A percentile compares a stretch with the other conserved stretches of the same genome.
Conservation (phyloP, 2,329 filamentous ascomycete genomes). For the Aspergillus ochraceus region DNA sequence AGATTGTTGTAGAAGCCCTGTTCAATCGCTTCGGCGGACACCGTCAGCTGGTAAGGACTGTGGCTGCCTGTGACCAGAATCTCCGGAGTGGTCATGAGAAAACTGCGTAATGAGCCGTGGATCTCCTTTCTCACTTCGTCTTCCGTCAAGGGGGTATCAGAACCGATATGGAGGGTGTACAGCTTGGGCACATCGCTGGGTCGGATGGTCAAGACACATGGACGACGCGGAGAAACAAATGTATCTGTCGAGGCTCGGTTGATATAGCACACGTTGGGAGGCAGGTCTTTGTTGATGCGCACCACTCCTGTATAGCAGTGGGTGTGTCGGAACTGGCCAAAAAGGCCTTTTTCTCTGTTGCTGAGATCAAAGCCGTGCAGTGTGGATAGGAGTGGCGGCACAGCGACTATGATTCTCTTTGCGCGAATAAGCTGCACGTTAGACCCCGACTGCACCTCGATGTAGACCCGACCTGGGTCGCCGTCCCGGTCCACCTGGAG, state of each 20-base stretch:
- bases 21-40: conserved; percentile 27
- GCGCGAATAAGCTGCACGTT: not conserved
- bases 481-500: not conserved
- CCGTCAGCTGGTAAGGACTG: conserved; percentile 28
- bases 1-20: conserved; percentile 38
- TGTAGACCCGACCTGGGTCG: not conserved
- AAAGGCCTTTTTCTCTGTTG: not conserved
- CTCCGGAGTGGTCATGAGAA: conserved; percentile 4
- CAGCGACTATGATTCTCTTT: not conserved
- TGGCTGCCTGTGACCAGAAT: conserved; percentile 20
- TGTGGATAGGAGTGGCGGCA: not conserved
- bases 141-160: not conserved
- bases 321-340: not conserved
- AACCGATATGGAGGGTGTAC: conserved; percentile 5
- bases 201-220: conserved; percentile 8
- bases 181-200: conserved; percentile 1
- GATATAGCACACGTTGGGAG: conserved; percentile 14
- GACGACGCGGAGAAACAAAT: conserved; percentile 8
- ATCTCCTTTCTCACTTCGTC: conserved; percentile 4
- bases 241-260: conserved; percentile 5
- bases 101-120: not conserved
- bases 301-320: conserved; percentile 26
- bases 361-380: not conserved
- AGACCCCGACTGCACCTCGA: not conserved
- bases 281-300: conserved; percentile 21